phyloP scores from a whole-genome alignment of 2,329 filamentous ascomycete species.

The Capronia americana region DNA sequence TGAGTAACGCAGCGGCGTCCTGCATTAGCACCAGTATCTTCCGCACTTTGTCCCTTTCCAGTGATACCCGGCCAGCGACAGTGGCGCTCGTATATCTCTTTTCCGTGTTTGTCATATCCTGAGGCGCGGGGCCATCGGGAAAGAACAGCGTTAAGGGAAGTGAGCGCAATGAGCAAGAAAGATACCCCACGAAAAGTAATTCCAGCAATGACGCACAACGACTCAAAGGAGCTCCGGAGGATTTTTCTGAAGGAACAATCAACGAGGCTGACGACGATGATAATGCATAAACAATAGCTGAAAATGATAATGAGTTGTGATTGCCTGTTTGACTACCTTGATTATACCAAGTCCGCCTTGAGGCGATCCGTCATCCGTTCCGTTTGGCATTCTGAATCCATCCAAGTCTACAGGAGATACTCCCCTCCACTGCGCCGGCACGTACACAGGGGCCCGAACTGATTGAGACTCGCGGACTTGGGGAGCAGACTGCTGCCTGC shows the following conservation, averaged over 20 bases:
- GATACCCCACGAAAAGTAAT: background rate
- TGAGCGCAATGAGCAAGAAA: background rate
- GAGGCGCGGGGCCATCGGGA: background rate
- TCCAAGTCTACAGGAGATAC: background rate
- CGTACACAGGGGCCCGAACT: background rate
- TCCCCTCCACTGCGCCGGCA: background rate
- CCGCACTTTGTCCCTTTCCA: conserved; percentile 15
- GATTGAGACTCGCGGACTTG: background rate
- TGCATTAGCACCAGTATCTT: conserved; percentile 17
- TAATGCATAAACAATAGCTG: background rate
- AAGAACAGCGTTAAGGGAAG: background rate
- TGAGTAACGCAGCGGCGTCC: conserved; percentile 26
- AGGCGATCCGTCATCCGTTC: background rate
- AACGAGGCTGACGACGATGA: background rate
- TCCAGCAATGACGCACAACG: background rate
- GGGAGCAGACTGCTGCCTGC: background rate
- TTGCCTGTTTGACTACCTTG: background rate
- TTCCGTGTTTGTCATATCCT: conserved; percentile 15
- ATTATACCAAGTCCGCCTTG: background rate
- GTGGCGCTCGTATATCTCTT: conserved; percentile 23
- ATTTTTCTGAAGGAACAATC: background rate
- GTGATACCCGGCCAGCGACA: conserved; percentile 21
- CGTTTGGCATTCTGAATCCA: background rate
- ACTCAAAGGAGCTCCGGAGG: background rate
- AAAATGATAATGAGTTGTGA: background rate